A percentile compares a stretch with the other conserved stretches of the same genome.
Evolutionary conservation across 23 red algal genomes (phyloP).

Genomic region (Gracilaria domingensis): DNA sequence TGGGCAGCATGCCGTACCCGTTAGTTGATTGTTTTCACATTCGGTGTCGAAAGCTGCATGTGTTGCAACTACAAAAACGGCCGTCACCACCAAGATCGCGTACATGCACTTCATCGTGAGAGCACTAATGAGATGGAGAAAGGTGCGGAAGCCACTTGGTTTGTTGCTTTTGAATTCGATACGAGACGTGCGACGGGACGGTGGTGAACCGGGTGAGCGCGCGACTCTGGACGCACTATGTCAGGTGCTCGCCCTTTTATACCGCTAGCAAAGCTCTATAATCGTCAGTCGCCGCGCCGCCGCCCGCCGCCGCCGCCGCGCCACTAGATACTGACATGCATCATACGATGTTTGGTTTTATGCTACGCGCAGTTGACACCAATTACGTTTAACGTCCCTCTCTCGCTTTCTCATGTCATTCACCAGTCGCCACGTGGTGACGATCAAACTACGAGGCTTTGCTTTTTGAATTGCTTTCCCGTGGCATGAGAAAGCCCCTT

Average conservation of each 20-base stretch:
- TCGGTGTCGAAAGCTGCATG: conserved; percentile 1
- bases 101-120: not conserved
- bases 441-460: not conserved
- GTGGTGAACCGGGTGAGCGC: not conserved
- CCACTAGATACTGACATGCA: too few relatives aligned
- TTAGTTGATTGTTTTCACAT: not conserved
- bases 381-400: too few relatives aligned
- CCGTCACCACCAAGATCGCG: not conserved
- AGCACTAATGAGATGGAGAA: not conserved
- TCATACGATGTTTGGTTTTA: not conserved
- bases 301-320: too few relatives aligned
- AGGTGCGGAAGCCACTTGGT: not conserved
- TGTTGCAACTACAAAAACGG: not conserved
- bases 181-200: not conserved
- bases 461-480: conserved; percentile 1
- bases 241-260: not conserved
- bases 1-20: conserved; percentile 20
- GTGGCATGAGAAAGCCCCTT: not conserved
- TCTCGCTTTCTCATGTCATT: not conserved
- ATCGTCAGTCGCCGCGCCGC: not conserved
- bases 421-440: not conserved
- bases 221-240: not conserved
- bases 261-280: not conserved
- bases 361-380: too few relatives aligned
- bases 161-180: not conserved